phyloP scores from a whole-genome alignment of 441 rosid genomes.

The Pelargonium cotyledonis region DNA sequence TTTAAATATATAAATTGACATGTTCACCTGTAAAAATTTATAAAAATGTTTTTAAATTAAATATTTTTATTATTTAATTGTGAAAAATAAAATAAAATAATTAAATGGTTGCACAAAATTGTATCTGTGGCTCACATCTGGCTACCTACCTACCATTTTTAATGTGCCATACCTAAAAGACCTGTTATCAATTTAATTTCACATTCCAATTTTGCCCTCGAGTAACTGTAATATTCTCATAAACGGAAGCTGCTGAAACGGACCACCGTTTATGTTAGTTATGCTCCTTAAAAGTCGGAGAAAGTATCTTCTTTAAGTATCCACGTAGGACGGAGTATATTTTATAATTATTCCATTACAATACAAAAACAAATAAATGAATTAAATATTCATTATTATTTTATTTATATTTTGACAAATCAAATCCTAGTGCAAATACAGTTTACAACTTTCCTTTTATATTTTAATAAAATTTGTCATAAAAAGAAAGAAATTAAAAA shows the following conservation, averaged over 20 bases:
- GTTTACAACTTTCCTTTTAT: not conserved
- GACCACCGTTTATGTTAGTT: conserved; percentile 13
- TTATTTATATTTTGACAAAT: not conserved
- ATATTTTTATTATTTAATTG: too few species aligned
- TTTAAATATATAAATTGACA: too few species aligned
- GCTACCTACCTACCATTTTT: not conserved
- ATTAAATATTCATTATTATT: too few species aligned
- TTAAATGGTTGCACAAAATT: too few species aligned
- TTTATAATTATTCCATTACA: not conserved
- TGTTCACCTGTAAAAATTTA: too few species aligned
- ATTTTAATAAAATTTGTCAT: not conserved
- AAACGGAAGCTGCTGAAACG: not conserved
- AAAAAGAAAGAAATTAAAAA: not conserved
- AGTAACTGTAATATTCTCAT: not conserved
- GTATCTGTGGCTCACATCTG: not conserved
- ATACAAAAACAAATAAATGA: not conserved
- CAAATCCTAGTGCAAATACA: too few species aligned
- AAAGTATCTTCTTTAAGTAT: not conserved
- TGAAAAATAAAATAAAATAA: too few species aligned
- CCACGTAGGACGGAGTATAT: too few species aligned
- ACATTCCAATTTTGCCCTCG: conserved; percentile 11
- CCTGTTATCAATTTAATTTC: not conserved
- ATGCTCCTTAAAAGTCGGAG: conserved; percentile 15
- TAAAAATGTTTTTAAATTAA: too few species aligned
- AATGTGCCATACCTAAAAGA: not conserved